phyloP scores from a whole-genome alignment of 2,329 filamentous ascomycete species.

The Colletotrichum paranaense region DNA sequence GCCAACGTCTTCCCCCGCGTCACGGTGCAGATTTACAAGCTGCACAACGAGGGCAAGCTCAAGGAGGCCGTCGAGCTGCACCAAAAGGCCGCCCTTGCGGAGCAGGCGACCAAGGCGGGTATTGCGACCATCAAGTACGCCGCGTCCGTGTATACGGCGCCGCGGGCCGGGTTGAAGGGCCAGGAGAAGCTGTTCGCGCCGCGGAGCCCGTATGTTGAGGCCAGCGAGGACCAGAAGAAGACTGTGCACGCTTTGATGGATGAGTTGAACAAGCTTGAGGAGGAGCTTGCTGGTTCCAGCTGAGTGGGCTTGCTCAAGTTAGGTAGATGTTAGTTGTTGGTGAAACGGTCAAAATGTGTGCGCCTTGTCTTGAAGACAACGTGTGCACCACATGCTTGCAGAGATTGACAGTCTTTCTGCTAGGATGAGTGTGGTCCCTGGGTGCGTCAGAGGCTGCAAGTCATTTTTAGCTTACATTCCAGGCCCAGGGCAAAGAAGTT shows the following conservation, averaged over 20 bases:
- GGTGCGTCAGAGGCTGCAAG: not conserved
- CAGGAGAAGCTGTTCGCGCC: slow-evolving; percentile 69
- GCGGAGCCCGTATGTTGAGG: slow-evolving; percentile 69
- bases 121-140: slow-evolving; percentile 78
- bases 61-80: slow-evolving; percentile 72
- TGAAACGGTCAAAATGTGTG: not conserved
- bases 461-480: not conserved
- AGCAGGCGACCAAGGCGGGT: slow-evolving; percentile 73
- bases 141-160: slow-evolving; percentile 69
- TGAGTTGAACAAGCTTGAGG: slow-evolving; percentile 58
- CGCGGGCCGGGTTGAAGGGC: slow-evolving; percentile 67
- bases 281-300: slow-evolving; percentile 25
- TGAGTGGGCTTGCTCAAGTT: not conserved
- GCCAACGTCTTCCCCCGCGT: slow-evolving; percentile 71
- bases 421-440: not conserved
- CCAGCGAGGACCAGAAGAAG: slow-evolving; percentile 55
- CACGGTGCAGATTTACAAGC: slow-evolving; percentile 67
- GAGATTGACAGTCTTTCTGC: not conserved
- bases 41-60: slow-evolving; percentile 68
- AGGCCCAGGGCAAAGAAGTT: not conserved
- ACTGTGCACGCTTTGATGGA: slow-evolving; percentile 53
- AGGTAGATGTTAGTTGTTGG: too few species aligned
- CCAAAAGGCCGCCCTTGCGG: slow-evolving; percentile 71
- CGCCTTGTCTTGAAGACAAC: not conserved
- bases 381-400: not conserved